Base-by-base conservation (phyloP, 2,329 filamentous ascomycete genomes). In the Atkinsonella texensis region DNA sequence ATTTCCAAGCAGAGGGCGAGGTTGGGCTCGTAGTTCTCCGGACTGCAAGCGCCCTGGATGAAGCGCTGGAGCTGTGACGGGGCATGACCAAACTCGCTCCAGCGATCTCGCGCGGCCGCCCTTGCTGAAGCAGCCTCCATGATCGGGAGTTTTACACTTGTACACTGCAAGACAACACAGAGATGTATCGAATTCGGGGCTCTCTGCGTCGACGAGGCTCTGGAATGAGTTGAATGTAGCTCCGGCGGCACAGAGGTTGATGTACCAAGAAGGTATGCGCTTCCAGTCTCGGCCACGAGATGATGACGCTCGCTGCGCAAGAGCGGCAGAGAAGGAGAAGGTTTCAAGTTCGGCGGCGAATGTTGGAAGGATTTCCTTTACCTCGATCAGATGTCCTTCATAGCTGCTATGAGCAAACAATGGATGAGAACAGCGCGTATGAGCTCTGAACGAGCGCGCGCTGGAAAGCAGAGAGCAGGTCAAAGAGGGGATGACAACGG, bases 11-110 rank as follows among this genome's bases (percentile, higher is more conserved):
- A 94, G 57, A 98, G 75, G 53, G 90, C 93, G 51, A 98, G 84
- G 66, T 98, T 97, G 56, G 93, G 91, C 74, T 98, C 93, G 74
- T 89, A 96, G 73, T 97, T 96, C 68, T 95, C 87, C 49, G 93
- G 89, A 63, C 93, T 94, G 74, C 93, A 97, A 58, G 93, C 91
- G 72, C 90, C 90, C 67, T 93, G 83, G 69, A 98, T 95, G 70
- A 90, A 96, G 70, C 93, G 86, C 73, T 95, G 90, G 55, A 98
- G 80, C 66, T 90, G 89, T 53, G 90, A 91, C 57, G 86, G 81
- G 52, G 85, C 81, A 56, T 87, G 82, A 66, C 83, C 83, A 71
- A 86, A 84, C 66, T 85, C 85, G 71, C 83, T 83, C 79, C 93
- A 97, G 69, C 90, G 89, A 75, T 96, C 91, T 72, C 91, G 84